Base-by-base conservation (phyloP, 176 grass and related monocot genomes). In the Zizania latifolia region DNA sequence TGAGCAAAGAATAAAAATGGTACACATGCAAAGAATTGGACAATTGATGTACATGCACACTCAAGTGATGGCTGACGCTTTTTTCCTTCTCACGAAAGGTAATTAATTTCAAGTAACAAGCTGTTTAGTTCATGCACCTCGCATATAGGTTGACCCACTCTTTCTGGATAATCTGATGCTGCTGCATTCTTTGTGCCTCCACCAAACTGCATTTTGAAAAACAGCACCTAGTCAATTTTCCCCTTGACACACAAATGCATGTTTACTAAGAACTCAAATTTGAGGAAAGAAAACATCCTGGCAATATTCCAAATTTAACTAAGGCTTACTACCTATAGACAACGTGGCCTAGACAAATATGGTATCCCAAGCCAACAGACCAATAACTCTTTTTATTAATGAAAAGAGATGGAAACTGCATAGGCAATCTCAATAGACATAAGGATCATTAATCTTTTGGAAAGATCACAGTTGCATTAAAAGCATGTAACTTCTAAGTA, bases 131-230 rank as follows among this genome's bases (percentile, higher is more conserved):
- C 64, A 28, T 28, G 40, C 84, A 99, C 95, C 92, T 94, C 89
- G 3, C 95, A 99, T 65, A 84, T 62, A 80, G 89, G 89, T 82
- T 92, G 95, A 77, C 77, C 95, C 62, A 55, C 74, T 29, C 89
- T 82, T 46, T 99, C 91, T 8, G 86, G 91, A 68, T 89, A 90
- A 31, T 94, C 89, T 48, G 53, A 63, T 68, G 63, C 65, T 68
- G 30, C 68, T 56, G 70, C 80, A 83, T 79, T 83, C 80, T 79
- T 88, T 78, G 86, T 41, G 56, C 86, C 80, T 68, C 68, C 80
- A 43, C 62, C 80, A 69, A 83, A 83, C 86, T 88, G 69, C 36
- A 76, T 4, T 55, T 62, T 33, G 37, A 27, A 81, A 22, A 67
- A 55, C 5, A 74, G 14, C 5, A 60, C 55, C 48, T 61, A 74